Evolutionary conservation across 1,284 basidiomycete species (phyloP).

Genomic region (Pyrrhoderma lamaoense): DNA sequence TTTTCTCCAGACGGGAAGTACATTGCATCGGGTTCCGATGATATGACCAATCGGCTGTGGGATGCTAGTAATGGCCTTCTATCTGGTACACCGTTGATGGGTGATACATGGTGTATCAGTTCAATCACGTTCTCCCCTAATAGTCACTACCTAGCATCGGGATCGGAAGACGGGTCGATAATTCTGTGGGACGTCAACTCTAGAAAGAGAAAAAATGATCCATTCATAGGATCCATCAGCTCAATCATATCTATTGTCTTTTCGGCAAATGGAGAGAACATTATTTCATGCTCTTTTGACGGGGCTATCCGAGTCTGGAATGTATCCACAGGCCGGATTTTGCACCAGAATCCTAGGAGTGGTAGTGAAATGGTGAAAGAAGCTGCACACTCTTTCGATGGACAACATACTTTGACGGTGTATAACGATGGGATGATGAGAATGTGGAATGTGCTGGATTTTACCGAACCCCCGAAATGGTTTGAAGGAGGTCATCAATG

Average conservation of each 20-base stretch:
- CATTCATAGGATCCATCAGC: not conserved
- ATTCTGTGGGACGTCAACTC: not conserved
- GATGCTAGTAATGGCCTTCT: not conserved
- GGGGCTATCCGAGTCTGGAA: not conserved
- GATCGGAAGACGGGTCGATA: not conserved
- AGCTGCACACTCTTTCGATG: not conserved
- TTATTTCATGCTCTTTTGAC: not conserved
- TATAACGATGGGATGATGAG: constrained; percentile 9
- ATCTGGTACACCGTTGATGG: not conserved
- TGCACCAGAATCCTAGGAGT: too few species aligned
- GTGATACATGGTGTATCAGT: not conserved
- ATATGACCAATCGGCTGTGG: constrained; percentile 2
- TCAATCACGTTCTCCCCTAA: constrained; percentile 13
- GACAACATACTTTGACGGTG: not conserved
- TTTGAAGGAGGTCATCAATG: constrained; percentile 7
- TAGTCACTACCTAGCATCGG: not conserved
- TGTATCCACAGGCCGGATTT: not conserved
- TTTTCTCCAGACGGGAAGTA: constrained; percentile 1
- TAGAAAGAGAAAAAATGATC: not conserved
- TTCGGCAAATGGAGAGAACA: not conserved
- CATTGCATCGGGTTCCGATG: constrained; percentile 10
- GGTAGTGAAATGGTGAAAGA: not conserved
- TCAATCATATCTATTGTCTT: not conserved
- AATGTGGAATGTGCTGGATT: constrained; percentile 10
- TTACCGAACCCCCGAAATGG: not conserved